A percentile compares a stretch with the other conserved stretches of the same genome.
Evolutionary conservation across 176 grass and related monocot species (phyloP).

Genomic region (Paspalum notatum): DNA sequence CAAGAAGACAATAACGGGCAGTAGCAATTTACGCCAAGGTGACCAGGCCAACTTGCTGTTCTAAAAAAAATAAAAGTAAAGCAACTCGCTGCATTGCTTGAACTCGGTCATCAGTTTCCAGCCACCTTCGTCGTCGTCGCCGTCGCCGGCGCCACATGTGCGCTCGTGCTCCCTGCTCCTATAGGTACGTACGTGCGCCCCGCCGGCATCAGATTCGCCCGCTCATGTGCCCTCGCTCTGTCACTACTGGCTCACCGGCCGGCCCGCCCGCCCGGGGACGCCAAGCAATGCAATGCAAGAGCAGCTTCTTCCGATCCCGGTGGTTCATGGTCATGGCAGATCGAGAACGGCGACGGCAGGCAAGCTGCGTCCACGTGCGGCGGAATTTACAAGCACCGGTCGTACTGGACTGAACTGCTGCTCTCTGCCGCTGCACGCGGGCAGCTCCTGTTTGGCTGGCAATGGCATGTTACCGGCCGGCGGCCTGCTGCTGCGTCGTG

Average conservation of each 20-base stretch:
- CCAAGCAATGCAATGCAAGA: too few species aligned
- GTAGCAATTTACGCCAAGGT: not conserved
- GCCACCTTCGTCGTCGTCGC: not conserved
- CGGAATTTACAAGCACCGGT: conserved; percentile 11
- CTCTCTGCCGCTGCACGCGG: not conserved
- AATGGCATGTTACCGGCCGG: conserved; percentile 8
- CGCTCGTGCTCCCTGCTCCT: not conserved
- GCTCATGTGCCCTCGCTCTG: not conserved
- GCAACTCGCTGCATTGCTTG: too few species aligned
- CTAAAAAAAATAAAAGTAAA: not conserved
- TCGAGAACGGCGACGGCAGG: too few species aligned
- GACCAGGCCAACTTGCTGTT: conserved; percentile 12
- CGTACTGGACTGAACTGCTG: not conserved
- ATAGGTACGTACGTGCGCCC: not conserved
- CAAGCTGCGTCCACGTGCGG: not conserved
- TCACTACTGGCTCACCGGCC: not conserved
- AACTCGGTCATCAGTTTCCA: not conserved
- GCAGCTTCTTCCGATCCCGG: too few species aligned
- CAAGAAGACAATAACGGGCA: not conserved
- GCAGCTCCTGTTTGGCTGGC: conserved; percentile 6
- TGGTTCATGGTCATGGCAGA: too few species aligned
- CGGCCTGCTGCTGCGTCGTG: not conserved
- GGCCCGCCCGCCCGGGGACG: not conserved
- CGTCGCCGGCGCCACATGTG: not conserved
- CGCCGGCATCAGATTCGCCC: conserved; percentile 26